These are phyloP conservation scores for Tuber borchii DNA, from an alignment of 495 filamentous ascomycete genomes.

Conservation along the genomic window DNA sequence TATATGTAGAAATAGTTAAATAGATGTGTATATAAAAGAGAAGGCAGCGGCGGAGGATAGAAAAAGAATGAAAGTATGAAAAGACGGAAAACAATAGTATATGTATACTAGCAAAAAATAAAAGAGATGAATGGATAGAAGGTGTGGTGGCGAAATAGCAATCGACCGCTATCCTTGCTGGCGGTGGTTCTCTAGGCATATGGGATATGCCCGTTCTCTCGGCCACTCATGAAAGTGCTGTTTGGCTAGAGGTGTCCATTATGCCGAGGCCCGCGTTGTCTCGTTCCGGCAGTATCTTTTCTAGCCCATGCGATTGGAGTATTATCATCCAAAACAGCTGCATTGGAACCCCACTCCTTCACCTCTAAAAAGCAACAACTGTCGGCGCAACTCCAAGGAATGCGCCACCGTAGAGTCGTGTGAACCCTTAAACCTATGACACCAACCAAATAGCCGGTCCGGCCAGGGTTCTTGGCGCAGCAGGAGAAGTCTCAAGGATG, in stretches of 20 bases:
- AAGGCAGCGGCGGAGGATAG: neutral
- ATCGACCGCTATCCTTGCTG: neutral
- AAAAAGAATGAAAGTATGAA: neutral
- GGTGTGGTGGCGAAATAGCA: neutral
- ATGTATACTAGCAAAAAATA: neutral
- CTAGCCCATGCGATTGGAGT: neutral
- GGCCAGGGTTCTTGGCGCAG: neutral
- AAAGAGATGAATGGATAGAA: neutral
- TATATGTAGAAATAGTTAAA: neutral
- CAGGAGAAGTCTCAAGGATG: neutral
- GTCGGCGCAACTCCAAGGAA: neutral
- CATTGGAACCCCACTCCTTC: neutral
- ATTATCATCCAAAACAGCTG: neutral
- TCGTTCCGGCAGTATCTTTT: neutral
- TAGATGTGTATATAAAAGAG: neutral
- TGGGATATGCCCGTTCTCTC: neutral
- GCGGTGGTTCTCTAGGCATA: neutral
- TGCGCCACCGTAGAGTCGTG: neutral
- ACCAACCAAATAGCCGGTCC: neutral
- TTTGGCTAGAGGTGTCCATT: neutral
- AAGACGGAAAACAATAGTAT: neutral
- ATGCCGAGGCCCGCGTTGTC: no score
- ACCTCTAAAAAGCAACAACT: neutral
- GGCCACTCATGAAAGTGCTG: neutral
- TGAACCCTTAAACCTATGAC: neutral